Conservation (phyloP, 2,329 filamentous ascomycete genomes). For the Claviceps pusilla region DNA sequence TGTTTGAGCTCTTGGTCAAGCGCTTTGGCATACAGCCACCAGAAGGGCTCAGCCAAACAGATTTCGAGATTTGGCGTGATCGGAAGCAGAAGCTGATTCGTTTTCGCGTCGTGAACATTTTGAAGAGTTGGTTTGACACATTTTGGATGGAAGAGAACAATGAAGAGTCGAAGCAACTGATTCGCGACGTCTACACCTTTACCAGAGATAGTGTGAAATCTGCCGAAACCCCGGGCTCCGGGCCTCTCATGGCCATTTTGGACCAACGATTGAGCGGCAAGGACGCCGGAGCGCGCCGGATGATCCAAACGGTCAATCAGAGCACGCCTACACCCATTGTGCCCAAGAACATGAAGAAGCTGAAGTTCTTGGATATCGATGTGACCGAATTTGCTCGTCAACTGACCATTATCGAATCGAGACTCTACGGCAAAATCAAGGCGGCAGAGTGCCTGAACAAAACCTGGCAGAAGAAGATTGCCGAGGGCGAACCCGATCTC, state of each 20-base stretch:
- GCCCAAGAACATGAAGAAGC: slow-evolving; percentile 98
- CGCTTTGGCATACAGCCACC: slow-evolving; percentile 88
- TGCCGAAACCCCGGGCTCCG: slow-evolving; percentile 80
- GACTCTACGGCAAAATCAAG: slow-evolving; percentile 88
- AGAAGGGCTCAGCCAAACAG: slow-evolving; percentile 55
- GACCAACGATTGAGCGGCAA: slow-evolving; percentile 81
- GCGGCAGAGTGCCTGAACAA: slow-evolving; percentile 94
- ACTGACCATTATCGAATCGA: slow-evolving; percentile 90
- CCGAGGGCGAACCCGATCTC: slow-evolving; percentile 65
- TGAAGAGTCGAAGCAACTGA: slow-evolving; percentile 67
- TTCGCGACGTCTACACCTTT: slow-evolving; percentile 80
- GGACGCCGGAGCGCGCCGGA: slow-evolving; percentile 68
- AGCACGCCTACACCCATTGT: slow-evolving; percentile 78
- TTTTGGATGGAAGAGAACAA: slow-evolving; percentile 97
- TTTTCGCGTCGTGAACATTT: slow-evolving; percentile 90
- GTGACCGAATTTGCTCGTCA: slow-evolving; percentile 93
- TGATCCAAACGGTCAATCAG: slow-evolving; percentile 74
- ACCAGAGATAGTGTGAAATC: slow-evolving; percentile 84
- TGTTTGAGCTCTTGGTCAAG: slow-evolving; percentile 85
- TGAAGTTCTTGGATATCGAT: slow-evolving; percentile 96
- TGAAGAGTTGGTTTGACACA: slow-evolving; percentile 96
- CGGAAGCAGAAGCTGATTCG: slow-evolving; percentile 92
- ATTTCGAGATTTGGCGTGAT: slow-evolving; percentile 80
- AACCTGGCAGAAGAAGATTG: slow-evolving; percentile 95
- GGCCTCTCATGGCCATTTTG: slow-evolving; percentile 68